phyloP scores from a whole-genome alignment of 1,284 basidiomycete species.

The Apiotrichum gamsii region DNA sequence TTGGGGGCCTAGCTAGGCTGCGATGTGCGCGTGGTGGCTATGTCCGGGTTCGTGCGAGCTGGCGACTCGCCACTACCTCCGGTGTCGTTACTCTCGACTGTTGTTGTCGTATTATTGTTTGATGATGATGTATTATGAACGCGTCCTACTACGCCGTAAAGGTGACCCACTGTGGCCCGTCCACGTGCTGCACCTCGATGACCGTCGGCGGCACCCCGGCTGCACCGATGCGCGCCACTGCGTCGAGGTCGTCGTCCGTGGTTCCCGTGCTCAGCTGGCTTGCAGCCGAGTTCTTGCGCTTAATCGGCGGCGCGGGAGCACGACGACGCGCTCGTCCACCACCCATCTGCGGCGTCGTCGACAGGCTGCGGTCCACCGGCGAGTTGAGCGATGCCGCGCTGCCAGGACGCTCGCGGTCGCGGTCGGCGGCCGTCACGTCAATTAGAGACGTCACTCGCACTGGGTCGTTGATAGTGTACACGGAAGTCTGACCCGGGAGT shows the following conservation, averaged over 20 bases:
- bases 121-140: too few relatives aligned
- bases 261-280: neutral
- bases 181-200: conserved; percentile 34
- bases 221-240: conserved; percentile 16
- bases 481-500: neutral
- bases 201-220: conserved; percentile 35
- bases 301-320: conserved; percentile 33
- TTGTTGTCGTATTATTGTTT: too few relatives aligned
- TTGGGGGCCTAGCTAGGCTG: too few relatives aligned
- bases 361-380: conserved; percentile 7
- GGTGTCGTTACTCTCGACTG: too few relatives aligned
- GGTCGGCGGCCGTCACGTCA: conserved; percentile 32
- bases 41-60: too few relatives aligned
- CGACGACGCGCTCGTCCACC: conserved; percentile 16
- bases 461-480: conserved; percentile 20
- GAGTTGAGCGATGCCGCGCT: conserved; percentile 4
- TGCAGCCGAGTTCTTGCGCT: conserved; percentile 17
- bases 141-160: too few relatives aligned
- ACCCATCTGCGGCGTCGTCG: conserved; percentile 8
- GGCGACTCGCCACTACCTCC: too few relatives aligned
- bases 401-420: neutral
- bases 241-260: conserved; percentile 6
- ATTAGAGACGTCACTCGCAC: conserved; percentile 36
- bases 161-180: too few relatives aligned
- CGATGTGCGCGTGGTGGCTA: too few relatives aligned